A percentile compares a stretch with the other conserved stretches of the same genome.
phyloP scores from a whole-genome alignment of 192 early-diverging fungal species.

The Mortierella claussenii region DNA sequence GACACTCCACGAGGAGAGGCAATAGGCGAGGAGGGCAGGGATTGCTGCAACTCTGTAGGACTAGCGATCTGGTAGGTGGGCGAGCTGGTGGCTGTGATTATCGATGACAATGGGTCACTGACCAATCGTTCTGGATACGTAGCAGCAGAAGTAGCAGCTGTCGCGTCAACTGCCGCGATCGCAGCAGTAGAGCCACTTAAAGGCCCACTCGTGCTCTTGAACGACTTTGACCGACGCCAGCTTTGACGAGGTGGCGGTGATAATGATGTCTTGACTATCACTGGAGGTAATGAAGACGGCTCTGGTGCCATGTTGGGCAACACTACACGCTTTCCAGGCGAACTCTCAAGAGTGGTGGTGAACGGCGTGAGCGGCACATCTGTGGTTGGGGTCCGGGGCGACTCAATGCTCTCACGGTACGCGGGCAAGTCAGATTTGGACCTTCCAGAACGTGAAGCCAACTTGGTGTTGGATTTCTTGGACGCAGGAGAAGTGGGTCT shows the following conservation, averaged over 20 bases:
- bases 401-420: not conserved
- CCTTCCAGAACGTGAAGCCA: slow-evolving; percentile 2
- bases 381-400: not conserved
- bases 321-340: too few species aligned
- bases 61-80: too few species aligned
- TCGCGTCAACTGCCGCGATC: too few species aligned
- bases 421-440: slow-evolving; percentile 29
- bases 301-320: too few species aligned
- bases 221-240: slow-evolving; percentile 40
- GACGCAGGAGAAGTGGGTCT: slow-evolving; percentile 3
- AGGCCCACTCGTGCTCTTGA: slow-evolving; percentile 2
- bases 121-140: too few species aligned
- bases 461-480: slow-evolving; percentile 14
- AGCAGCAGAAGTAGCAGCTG: too few species aligned
- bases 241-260: slow-evolving; percentile 47
- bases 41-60: too few species aligned
- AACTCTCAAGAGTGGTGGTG: not conserved
- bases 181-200: too few species aligned
- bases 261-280: slow-evolving; percentile 14
- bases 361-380: not conserved
- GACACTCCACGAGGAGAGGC: too few species aligned
- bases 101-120: too few species aligned
- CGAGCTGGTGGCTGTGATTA: too few species aligned
- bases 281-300: not conserved
- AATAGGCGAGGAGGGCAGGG: too few species aligned